Evolutionary conservation across 225 moss, liverwort and hornwort genomes (phyloP).

Genomic region (Antitrichia curtipendula): DNA sequence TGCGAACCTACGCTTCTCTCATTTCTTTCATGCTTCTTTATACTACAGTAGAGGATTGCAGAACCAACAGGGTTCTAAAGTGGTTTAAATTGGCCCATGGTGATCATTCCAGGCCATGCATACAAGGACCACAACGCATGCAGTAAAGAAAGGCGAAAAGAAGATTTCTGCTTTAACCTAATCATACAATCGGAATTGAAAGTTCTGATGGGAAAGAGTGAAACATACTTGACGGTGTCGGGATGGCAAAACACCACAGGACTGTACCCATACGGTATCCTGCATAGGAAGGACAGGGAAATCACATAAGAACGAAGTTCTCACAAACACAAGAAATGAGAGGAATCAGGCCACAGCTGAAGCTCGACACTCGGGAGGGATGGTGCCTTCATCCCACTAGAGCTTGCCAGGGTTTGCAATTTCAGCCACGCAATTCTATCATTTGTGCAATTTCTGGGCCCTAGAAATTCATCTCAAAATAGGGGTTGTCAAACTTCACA

Average conservation of each 20-base stretch:
- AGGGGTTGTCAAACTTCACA: not conserved
- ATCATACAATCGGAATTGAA: not conserved
- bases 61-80: not conserved
- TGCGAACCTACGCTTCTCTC: not conserved
- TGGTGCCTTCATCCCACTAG: not conserved
- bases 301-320: not conserved
- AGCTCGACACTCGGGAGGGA: not conserved
- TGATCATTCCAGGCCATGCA: not conserved
- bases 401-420: not conserved
- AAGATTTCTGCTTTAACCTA: not conserved
- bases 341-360: not conserved
- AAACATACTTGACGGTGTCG: constrained; percentile 31
- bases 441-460: not conserved
- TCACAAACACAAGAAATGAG: not conserved
- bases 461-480: not conserved
- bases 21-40: not conserved
- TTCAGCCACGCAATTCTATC: not conserved
- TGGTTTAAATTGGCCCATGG: not conserved
- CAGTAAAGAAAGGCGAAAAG: not conserved
- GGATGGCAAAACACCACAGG: constrained; percentile 61
- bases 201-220: not conserved
- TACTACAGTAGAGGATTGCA: not conserved
- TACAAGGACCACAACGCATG: not conserved
- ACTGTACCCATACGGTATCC: constrained; percentile 55
- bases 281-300: constrained; percentile 1